These are phyloP conservation scores for Pholiota conissans DNA, from an alignment of 768 basidiomycete species.

Conservation along the genomic window DNA sequence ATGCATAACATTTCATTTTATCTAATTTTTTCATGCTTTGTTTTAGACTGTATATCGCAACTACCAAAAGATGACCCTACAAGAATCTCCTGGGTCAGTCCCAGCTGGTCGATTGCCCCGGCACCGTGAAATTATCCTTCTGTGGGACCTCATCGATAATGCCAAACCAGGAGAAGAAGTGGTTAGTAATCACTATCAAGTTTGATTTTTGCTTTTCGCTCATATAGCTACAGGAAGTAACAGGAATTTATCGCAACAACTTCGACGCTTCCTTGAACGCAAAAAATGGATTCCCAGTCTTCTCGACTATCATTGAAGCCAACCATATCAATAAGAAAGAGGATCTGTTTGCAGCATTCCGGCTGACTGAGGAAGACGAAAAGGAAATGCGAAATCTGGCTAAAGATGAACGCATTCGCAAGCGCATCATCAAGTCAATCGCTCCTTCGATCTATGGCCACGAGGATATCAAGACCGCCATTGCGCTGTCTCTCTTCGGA, in stretches of 20 bases:
- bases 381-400: slow-evolving; percentile 85
- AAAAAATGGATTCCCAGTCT: slow-evolving; percentile 99
- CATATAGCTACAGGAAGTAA: slow-evolving; percentile 72
- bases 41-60: slow-evolving; percentile 93
- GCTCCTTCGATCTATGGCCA: slow-evolving; percentile 99
- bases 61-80: slow-evolving; percentile 98
- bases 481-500: slow-evolving; percentile 93
- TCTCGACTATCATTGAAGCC: slow-evolving; percentile 96
- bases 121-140: slow-evolving; percentile 92
- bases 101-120: slow-evolving; percentile 96
- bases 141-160: slow-evolving; percentile 98
- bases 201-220: neutral
- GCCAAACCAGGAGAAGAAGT: slow-evolving; percentile 99
- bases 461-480: slow-evolving; percentile 97
- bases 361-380: slow-evolving; percentile 96
- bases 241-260: slow-evolving; percentile 97
- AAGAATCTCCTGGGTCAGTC: slow-evolving; percentile 97
- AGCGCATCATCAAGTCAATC: slow-evolving; percentile 97
- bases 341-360: slow-evolving; percentile 97
- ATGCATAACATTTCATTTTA: neutral
- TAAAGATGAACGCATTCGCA: slow-evolving; percentile 91
- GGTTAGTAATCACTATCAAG: slow-evolving; percentile 42
- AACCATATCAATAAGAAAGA: slow-evolving; percentile 99
- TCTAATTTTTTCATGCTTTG: neutral
- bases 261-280: slow-evolving; percentile 98